Conservation (phyloP, 371 early-diverging fungal species). For the Mucor lusitanicus region DNA sequence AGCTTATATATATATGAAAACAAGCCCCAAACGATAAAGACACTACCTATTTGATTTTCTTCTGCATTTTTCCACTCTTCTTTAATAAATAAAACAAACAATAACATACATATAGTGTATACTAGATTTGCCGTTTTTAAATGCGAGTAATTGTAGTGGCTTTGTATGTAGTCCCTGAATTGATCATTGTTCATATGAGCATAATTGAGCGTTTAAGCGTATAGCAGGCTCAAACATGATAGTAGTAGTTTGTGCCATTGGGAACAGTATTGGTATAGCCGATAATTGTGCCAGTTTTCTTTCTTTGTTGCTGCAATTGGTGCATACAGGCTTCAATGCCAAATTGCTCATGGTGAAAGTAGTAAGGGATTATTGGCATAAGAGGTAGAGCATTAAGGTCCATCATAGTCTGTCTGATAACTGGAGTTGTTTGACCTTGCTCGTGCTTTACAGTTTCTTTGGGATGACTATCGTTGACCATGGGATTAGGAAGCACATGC, state of each 20-base stretch:
- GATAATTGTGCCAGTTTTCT: neutral
- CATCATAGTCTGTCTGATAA: neutral
- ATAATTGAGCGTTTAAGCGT: too few relatives aligned
- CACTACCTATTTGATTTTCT: slow-evolving; percentile 1
- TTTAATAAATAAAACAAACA: slow-evolving; percentile 2
- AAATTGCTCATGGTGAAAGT: slow-evolving; percentile 24
- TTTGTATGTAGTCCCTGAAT: too few relatives aligned
- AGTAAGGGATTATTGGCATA: slow-evolving; percentile 24
- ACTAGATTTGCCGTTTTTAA: neutral
- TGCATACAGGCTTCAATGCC: slow-evolving; percentile 28
- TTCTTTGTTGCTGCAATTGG: slow-evolving; percentile 9
- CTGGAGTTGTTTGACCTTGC: neutral
- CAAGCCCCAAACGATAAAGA: neutral
- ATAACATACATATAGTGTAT: neutral
- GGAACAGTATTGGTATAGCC: too few relatives aligned
- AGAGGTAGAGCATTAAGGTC: neutral
- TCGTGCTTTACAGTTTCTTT: neutral
- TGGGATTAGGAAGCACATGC: neutral
- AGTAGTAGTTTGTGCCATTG: neutral
- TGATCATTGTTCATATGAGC: too few relatives aligned
- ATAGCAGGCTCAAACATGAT: neutral
- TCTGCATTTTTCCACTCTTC: neutral
- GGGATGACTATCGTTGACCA: neutral
- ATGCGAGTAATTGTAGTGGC: too few relatives aligned
- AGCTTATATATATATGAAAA: neutral